phyloP scores from a whole-genome alignment of 1,284 basidiomycete genomes.

The Erythrobasidium hasegawianum region DNA sequence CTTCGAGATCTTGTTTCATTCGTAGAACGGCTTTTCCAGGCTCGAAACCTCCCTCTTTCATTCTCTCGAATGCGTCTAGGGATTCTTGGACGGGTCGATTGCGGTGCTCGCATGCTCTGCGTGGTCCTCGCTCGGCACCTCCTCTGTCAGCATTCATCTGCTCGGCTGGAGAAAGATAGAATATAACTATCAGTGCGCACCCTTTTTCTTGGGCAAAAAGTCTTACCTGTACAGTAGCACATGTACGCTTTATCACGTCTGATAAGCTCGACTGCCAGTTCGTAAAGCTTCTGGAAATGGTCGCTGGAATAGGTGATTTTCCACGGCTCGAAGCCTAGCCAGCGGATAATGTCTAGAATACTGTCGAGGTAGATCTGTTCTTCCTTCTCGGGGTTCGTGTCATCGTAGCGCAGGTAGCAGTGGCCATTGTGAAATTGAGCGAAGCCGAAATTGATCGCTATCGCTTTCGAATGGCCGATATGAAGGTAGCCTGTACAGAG shows the following conservation, averaged over 20 bases:
- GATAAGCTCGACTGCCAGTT: conserved; percentile 86
- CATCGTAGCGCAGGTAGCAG: conserved; percentile 92
- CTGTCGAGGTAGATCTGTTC: conserved; percentile 94
- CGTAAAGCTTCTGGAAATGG: conserved; percentile 86
- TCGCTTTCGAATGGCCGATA: conserved; percentile 86
- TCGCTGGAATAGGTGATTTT: conserved; percentile 99
- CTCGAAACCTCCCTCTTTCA: conserved; percentile 85
- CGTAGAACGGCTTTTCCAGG: conserved; percentile 88
- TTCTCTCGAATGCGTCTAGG: conserved; percentile 79
- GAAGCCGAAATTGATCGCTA: conserved; percentile 97
- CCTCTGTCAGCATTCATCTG: conserved; percentile 86
- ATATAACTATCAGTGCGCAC: background rate
- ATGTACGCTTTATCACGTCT: conserved; percentile 89
- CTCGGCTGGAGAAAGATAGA: conserved; percentile 59
- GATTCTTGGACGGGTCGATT: conserved; percentile 79
- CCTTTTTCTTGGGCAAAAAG: conserved; percentile 36
- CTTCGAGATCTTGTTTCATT: conserved; percentile 95
- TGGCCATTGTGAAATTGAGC: conserved; percentile 85
- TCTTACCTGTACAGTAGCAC: conserved; percentile 82
- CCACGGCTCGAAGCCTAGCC: conserved; percentile 98
- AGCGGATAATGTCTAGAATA: conserved; percentile 89
- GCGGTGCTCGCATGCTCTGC: conserved; percentile 81
- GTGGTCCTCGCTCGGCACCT: conserved; percentile 73
- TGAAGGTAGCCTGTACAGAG: conserved; percentile 1
- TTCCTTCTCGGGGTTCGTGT: conserved; percentile 98